Conservation (phyloP, 345 rosid species). For the Pistacia integerrima region DNA sequence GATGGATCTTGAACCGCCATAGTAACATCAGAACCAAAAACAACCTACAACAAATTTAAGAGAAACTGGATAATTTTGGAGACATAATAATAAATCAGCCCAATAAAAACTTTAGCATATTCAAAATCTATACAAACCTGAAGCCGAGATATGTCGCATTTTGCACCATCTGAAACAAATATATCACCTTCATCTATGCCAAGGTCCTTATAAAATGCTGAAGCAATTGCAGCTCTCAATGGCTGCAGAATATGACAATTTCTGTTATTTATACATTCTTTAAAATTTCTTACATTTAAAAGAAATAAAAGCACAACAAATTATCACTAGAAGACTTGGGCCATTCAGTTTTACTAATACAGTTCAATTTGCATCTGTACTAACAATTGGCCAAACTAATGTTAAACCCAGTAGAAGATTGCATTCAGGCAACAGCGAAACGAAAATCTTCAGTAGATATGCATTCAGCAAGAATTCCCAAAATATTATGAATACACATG, state of each 20-base stretch:
- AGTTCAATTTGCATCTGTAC: background rate
- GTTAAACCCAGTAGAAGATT: background rate
- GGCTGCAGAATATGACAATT: slow-evolving; percentile 52
- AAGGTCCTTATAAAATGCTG: slow-evolving; percentile 70
- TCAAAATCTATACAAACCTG: slow-evolving; percentile 52
- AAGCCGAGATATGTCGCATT: slow-evolving; percentile 94
- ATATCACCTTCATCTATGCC: slow-evolving; percentile 83
- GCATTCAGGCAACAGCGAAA: background rate
- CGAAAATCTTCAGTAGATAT: background rate
- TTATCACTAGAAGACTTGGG: background rate
- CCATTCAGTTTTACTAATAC: background rate
- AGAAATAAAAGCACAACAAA: background rate
- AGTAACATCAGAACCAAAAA: slow-evolving; percentile 81
- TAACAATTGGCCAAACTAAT: background rate
- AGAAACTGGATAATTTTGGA: slow-evolving; percentile 13
- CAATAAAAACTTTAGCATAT: background rate
- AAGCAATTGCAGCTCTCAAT: slow-evolving; percentile 76
- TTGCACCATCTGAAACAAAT: slow-evolving; percentile 99
- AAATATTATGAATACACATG: background rate
- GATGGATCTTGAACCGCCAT: slow-evolving; percentile 98
- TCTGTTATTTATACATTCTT: slow-evolving; percentile 10
- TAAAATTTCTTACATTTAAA: background rate
- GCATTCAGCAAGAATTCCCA: background rate
- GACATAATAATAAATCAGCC: background rate
- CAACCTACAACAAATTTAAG: slow-evolving; percentile 47